These are phyloP conservation scores for Cystobasidiaceae sp. DNA, from an alignment of 1,284 basidiomycete species.

Conservation along the genomic window DNA sequence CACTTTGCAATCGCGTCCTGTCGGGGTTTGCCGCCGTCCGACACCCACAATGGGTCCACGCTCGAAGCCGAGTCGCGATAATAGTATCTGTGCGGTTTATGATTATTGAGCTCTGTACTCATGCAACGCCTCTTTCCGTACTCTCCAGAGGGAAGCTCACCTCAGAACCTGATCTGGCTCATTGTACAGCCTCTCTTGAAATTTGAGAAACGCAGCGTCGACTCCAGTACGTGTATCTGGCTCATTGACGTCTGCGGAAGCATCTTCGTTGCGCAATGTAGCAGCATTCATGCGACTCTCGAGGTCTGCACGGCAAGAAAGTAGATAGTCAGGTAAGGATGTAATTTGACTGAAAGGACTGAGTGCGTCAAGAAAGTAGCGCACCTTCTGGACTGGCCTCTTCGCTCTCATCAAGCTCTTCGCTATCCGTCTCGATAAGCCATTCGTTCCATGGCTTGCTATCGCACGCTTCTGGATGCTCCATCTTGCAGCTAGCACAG, in stretches of 20 bases:
- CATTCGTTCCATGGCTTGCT: conserved; percentile 25
- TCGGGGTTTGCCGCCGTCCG: conserved; percentile 9
- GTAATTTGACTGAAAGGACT: too few species aligned
- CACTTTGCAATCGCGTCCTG: neutral
- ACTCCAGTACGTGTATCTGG: conserved; percentile 28
- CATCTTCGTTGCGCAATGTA: conserved; percentile 16
- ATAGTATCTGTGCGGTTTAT: conserved; percentile 1
- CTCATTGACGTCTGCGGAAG: conserved; percentile 13
- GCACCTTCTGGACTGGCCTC: conserved; percentile 1
- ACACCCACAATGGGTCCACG: conserved; percentile 24
- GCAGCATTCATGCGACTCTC: conserved; percentile 12
- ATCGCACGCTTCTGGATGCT: neutral
- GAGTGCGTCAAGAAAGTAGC: too few species aligned
- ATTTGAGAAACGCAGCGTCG: conserved; percentile 25
- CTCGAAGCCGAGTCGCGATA: conserved; percentile 4
- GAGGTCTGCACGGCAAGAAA: conserved; percentile 10
- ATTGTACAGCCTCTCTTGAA: conserved; percentile 24
- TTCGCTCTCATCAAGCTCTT: conserved; percentile 18
- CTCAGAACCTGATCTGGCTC: conserved; percentile 29
- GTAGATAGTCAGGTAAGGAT: too few species aligned
- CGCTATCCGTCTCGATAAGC: conserved; percentile 26
- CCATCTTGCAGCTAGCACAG: conserved; percentile 27
- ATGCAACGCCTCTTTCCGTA: too few species aligned
- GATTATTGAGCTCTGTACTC: neutral
- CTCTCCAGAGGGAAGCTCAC: neutral